Base-by-base conservation (phyloP, 805 yeast genomes). In the Ogataea trehalophila region DNA sequence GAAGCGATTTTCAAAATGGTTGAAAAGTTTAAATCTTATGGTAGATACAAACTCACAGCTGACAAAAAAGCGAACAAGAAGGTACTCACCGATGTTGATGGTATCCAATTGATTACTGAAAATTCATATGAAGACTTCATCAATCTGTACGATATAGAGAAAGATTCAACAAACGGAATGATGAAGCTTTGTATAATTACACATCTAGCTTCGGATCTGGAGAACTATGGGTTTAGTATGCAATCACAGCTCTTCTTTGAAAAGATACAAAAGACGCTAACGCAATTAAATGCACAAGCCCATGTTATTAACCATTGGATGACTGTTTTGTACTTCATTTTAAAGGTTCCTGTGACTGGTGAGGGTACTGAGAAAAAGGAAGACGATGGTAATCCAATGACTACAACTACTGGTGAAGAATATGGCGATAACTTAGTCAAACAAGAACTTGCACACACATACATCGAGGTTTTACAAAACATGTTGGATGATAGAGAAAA, bases 381-480 rank as follows among this genome's bases (percentile, higher is more conserved):
- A 7, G 52, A 47, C 4, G 63, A 53, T 14, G 40, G 29, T 3
- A 23, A 9, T 14, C 20, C 33, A 14, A 53, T 44, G 2, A 63
- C 53, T 29, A 57, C 58, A 13, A 60, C 58, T 3, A 80, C 83
- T 44, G 90, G 91, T 14, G 85, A 80, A 43, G 97, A 90, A 58
- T 94, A 91, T 63, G 82, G 79, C 13, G 76, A 75, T 5, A 82
- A 95, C 0, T 69, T 92, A 42, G 79, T 80, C 38, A 83, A 78
- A 41, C 98, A 92, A 63, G 95, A 85, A 48, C 73, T 76, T 48
- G 84, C 84, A 0, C 79, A 80, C 37, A 73, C 78, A 0, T 74
- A 79, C 47, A 68, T 87, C 48, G 80, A 78, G 44, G 75, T 78
- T 17, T 49, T 86, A 7, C 79, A 80, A 46, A 65, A 70, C 41